Evolutionary conservation across 2,329 filamentous ascomycete species (phyloP).

Genomic region (Pseudocercospora pini-densiflorae): DNA sequence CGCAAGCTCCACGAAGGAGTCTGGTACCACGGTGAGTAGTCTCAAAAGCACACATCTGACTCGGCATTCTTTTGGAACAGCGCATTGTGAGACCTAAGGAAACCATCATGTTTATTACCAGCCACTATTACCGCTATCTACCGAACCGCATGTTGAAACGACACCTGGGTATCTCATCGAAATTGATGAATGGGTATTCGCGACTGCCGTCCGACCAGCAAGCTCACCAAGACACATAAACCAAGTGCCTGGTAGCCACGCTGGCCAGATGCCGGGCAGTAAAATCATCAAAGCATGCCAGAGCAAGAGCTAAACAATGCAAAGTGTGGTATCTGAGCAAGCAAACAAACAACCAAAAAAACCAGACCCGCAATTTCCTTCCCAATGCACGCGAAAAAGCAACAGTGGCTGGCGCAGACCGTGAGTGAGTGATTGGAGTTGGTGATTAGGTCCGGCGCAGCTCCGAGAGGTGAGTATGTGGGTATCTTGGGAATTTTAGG

Average conservation of each 20-base stretch:
- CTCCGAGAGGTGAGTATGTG: slow-evolving; percentile 13
- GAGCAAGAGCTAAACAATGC: slow-evolving; percentile 16
- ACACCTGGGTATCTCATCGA: slow-evolving; percentile 11
- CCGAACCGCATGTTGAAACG: slow-evolving; percentile 10
- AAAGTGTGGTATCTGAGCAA: slow-evolving; percentile 24
- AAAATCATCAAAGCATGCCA: slow-evolving; percentile 16
- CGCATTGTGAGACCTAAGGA: not conserved
- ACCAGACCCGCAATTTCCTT: slow-evolving; percentile 10
- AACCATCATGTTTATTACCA: slow-evolving; percentile 10
- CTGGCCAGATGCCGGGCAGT: slow-evolving; percentile 8
- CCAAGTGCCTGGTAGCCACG: not conserved
- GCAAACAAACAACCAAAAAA: slow-evolving; percentile 18
- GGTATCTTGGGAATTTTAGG: slow-evolving; percentile 15
- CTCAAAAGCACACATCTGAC: not conserved
- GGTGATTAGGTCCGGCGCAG: slow-evolving; percentile 22
- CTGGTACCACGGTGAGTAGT: slow-evolving; percentile 2
- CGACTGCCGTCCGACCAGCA: slow-evolving; percentile 8
- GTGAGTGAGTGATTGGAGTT: slow-evolving; percentile 23
- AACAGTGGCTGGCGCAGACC: slow-evolving; percentile 23
- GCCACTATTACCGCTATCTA: slow-evolving; percentile 14
- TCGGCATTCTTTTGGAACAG: not conserved
- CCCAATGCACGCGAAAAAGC: slow-evolving; percentile 20
- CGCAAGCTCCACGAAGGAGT: not conserved
- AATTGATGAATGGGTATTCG: slow-evolving; percentile 17
- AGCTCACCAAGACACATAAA: not conserved